Evolutionary conservation across 73 alveolate species (phyloP).

Genomic region (Tetrahymena malaccensis): DNA sequence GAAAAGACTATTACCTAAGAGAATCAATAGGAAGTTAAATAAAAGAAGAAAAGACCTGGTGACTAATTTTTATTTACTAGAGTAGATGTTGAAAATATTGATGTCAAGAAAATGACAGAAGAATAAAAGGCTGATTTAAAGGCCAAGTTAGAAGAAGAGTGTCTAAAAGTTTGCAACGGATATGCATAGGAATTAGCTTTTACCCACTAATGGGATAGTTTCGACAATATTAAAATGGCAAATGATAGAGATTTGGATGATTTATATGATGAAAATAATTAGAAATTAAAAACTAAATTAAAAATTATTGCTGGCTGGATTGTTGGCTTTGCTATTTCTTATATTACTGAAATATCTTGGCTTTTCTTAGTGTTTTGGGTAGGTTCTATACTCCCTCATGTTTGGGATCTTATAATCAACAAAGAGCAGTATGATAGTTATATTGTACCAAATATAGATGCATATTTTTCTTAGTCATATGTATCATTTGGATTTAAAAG

Average conservation of each 20-base stretch:
- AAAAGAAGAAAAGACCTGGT: not conserved
- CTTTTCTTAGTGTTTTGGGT: not conserved
- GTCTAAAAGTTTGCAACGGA: not conserved
- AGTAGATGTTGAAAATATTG: not conserved
- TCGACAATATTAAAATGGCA: not conserved
- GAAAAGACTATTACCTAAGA: not conserved
- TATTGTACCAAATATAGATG: not conserved
- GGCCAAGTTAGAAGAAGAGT: not conserved
- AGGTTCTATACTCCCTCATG: not conserved
- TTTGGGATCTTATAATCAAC: not conserved
- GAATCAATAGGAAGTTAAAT: not conserved
- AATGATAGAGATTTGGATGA: not conserved
- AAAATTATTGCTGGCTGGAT: not conserved
- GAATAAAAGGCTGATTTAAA: not conserved
- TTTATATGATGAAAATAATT: not conserved
- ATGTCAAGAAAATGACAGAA: not conserved
- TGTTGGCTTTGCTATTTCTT: not conserved
- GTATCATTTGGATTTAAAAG: not conserved
- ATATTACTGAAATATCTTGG: not conserved
- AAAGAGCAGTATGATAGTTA: not conserved
- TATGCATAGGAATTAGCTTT: not conserved
- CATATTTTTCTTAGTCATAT: not conserved
- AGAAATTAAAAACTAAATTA: not conserved
- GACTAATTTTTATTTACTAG: not conserved
- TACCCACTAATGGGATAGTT: not conserved